phyloP scores from a whole-genome alignment of 2,329 filamentous ascomycete species.

The Alternaria arborescens region DNA sequence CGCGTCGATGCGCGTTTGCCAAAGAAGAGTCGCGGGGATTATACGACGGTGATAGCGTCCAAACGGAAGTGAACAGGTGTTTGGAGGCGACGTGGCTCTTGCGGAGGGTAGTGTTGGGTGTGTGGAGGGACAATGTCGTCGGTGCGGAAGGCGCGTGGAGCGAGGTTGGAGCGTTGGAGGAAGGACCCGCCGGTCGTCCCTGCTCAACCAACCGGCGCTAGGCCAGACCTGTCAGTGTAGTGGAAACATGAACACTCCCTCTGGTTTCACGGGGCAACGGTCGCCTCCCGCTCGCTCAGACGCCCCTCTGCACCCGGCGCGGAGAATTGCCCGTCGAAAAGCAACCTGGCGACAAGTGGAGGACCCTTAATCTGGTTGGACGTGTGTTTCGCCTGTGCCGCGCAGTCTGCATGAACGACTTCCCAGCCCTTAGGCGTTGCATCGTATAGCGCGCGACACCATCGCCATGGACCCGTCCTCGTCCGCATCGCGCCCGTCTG shows the following conservation, averaged over 20 bases:
- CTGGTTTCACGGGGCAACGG: constrained; percentile 26
- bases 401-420: constrained; percentile 12
- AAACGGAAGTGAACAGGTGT: constrained; percentile 1
- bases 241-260: constrained; percentile 11
- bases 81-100: constrained; percentile 8
- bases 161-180: constrained; percentile 20
- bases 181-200: constrained; percentile 14
- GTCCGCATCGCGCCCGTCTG: constrained; percentile 42
- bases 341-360: constrained; percentile 13
- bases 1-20: constrained; percentile 30
- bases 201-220: constrained; percentile 14
- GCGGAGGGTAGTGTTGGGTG: constrained; percentile 5
- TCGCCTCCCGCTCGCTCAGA: constrained; percentile 20
- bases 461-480: constrained; percentile 49
- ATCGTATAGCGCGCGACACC: constrained; percentile 25
- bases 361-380: constrained; percentile 18
- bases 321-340: constrained; percentile 12
- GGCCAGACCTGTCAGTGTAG: constrained; percentile 4
- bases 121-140: constrained; percentile 12
- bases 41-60: constrained; percentile 17
- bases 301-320: constrained; percentile 19
- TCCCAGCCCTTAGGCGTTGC: constrained; percentile 9
- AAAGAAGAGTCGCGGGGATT: constrained; percentile 23
- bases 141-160: constrained; percentile 15
- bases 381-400: constrained; percentile 9